phyloP scores from a whole-genome alignment of 495 filamentous ascomycete species.

The Aspergillus steynii region DNA sequence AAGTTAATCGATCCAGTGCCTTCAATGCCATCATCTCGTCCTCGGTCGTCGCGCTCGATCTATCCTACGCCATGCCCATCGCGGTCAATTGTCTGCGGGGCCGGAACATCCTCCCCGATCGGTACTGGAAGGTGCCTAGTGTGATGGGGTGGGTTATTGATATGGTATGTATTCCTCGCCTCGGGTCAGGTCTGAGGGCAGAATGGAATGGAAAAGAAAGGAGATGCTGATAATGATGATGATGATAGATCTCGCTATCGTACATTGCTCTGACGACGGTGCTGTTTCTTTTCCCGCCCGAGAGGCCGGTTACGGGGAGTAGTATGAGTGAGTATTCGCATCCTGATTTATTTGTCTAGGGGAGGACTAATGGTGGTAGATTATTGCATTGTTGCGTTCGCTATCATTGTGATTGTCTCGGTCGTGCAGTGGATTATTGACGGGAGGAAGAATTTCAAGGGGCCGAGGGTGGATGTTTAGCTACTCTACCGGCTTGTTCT shows the following conservation, averaged over 20 bases:
- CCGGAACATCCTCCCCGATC: slow-evolving; percentile 58
- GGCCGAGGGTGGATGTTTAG: slow-evolving; percentile 36
- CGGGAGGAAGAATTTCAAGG: slow-evolving; percentile 65
- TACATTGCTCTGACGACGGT: slow-evolving; percentile 70
- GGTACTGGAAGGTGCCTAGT: slow-evolving; percentile 58
- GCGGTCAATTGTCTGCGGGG: slow-evolving; percentile 63
- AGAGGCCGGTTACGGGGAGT: slow-evolving; percentile 58
- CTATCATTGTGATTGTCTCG: slow-evolving; percentile 63
- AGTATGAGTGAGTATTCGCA: slow-evolving; percentile 61
- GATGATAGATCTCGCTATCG: slow-evolving; percentile 53
- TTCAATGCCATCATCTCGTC: slow-evolving; percentile 67
- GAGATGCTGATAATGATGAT: too few relatives aligned
- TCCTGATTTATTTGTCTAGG: too few relatives aligned
- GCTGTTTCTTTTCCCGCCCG: slow-evolving; percentile 71
- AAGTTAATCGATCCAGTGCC: slow-evolving; percentile 24
- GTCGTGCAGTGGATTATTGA: slow-evolving; percentile 67
- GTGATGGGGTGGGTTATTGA: slow-evolving; percentile 63
- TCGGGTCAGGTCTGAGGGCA: too few relatives aligned
- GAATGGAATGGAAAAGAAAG: too few relatives aligned
- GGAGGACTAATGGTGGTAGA: slow-evolving; percentile 29
- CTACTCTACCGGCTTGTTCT: not conserved
- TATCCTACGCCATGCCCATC: slow-evolving; percentile 72
- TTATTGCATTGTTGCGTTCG: slow-evolving; percentile 70
- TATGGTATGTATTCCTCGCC: slow-evolving; percentile 35
- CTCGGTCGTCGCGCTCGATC: slow-evolving; percentile 65